These are phyloP conservation scores for Aspergillus sp. DNA, from an alignment of 2,329 filamentous ascomycete genomes.

Conservation along the genomic window DNA sequence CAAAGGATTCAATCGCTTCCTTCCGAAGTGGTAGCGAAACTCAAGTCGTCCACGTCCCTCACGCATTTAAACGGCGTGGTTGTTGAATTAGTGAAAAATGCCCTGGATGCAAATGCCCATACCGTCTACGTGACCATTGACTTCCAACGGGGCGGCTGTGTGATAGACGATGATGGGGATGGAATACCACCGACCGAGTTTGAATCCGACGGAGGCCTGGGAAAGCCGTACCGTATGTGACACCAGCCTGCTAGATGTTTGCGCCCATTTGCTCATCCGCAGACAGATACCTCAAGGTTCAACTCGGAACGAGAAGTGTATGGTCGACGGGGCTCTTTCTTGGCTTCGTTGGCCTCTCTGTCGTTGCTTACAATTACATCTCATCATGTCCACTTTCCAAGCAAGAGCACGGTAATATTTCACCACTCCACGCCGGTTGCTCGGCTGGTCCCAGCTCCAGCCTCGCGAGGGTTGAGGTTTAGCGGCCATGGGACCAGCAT, in stretches of 20 bases:
- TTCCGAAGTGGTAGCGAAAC: constrained; percentile 68
- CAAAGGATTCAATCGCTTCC: constrained; percentile 66
- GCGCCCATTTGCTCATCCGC: background rate
- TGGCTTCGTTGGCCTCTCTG: constrained; percentile 73
- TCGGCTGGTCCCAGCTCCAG: constrained; percentile 61
- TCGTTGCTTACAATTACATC: constrained; percentile 78
- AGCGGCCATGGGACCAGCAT: constrained; percentile 72
- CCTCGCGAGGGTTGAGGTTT: constrained; percentile 56
- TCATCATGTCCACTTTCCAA: constrained; percentile 52
- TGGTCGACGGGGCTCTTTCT: constrained; percentile 71
- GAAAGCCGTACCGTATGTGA: constrained; percentile 65
- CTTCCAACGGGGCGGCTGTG: constrained; percentile 71
- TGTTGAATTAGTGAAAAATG: constrained; percentile 74
- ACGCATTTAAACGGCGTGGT: constrained; percentile 71
- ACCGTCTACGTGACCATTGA: constrained; percentile 71
- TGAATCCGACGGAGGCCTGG: constrained; percentile 65
- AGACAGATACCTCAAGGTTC: constrained; percentile 75
- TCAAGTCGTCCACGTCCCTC: constrained; percentile 82
- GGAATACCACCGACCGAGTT: constrained; percentile 79
- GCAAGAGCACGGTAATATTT: constrained; percentile 63
- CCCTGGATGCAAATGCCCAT: constrained; percentile 74
- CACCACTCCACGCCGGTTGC: constrained; percentile 68
- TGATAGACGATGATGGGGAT: constrained; percentile 78
- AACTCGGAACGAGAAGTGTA: constrained; percentile 50
- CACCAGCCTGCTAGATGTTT: background rate